phyloP scores from a whole-genome alignment of 495 filamentous ascomycete species.

The Bacidia gigantensis region DNA sequence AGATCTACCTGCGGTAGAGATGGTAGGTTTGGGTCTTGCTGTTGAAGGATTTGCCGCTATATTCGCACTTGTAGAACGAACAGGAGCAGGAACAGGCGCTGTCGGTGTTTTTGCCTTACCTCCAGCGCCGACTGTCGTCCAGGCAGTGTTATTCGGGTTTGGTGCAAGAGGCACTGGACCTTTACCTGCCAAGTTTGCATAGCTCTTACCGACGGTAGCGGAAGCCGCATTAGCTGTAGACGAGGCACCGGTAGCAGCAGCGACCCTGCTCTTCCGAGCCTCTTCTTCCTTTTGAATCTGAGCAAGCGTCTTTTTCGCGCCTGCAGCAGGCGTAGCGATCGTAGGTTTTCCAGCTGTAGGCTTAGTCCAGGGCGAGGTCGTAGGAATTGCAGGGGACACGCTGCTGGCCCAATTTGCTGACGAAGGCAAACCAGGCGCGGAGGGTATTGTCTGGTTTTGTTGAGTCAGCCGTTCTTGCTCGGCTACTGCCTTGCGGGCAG shows the following conservation, averaged over 20 bases:
- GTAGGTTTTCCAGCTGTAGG: conserved; percentile 46
- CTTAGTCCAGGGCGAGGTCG: conserved; percentile 50
- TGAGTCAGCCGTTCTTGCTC: conserved; percentile 75
- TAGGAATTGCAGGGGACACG: conserved; percentile 48
- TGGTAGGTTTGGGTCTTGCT: conserved; percentile 30
- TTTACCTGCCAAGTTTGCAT: conserved; percentile 91
- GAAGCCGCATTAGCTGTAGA: conserved; percentile 36
- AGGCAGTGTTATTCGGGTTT: conserved; percentile 43
- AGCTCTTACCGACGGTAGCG: conserved; percentile 63
- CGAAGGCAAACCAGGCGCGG: conserved; percentile 67
- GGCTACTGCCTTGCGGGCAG: conserved; percentile 57
- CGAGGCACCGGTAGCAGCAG: conserved; percentile 41
- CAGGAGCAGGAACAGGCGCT: conserved; percentile 31
- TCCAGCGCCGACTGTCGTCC: conserved; percentile 92
- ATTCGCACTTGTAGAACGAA: conserved; percentile 41
- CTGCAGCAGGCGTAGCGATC: conserved; percentile 29
- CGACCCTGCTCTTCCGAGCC: conserved; percentile 59
- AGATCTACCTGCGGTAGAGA: conserved; percentile 21
- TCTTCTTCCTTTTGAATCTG: conserved; percentile 98
- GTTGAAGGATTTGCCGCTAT: conserved; percentile 28
- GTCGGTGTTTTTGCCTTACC: conserved; percentile 73
- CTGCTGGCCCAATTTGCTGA: conserved; percentile 80
- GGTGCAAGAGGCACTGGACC: conserved; percentile 28
- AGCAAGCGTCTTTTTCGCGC: conserved; percentile 75
- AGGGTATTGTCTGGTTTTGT: conserved; percentile 41